Base-by-base conservation (phyloP, 176 grass and related monocot species). In the Chrysopogon serrulatus region DNA sequence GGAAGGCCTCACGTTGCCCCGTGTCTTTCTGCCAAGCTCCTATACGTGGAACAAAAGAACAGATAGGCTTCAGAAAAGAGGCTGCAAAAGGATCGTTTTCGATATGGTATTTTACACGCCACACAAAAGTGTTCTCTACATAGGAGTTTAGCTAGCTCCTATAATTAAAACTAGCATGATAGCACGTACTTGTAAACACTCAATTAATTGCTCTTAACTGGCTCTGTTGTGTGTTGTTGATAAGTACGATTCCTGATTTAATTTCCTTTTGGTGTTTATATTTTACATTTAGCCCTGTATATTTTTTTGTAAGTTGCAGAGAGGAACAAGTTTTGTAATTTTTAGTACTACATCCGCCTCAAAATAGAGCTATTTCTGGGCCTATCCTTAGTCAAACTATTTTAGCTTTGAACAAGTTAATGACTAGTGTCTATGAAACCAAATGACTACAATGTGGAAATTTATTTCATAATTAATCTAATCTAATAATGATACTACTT, bases 21-120 rank as follows among this genome's bases (percentile, higher is more conserved):
- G 5, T 33, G 42, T 69, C 83, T 90, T 86, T 90, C 53, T 82
- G 72, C 78, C 88, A 71, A 85, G 82, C 83, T 57, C 65, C 18
- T 71, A 71, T 43, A 71, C 65, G 42, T 90, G 88, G 72, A 90
- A 71, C 32, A 68, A 76, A n/a, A 45, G 34, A 37, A 21, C 35
- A 15, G 54, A 19, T 35, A 42, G n/a, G 17, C 44, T 17, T 78
- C 40, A 49, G 27, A 26, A 76, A 68, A 16, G 39, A 39, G 11
- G 30, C 61, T 27, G 51, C 31, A 39, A 70, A 40, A 36, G 45
- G 72, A 8, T 17, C 8, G 27, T 77, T 35, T 77, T 36, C 49
- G 64, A 71, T 87, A 82, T 71, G 53, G 9, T 71, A 87, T 87
- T 77, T 77, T 78, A 83, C 65, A 79, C 8, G 26, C 37, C 13